These are phyloP conservation scores for Zymoseptoria crescenta DNA, from an alignment of 2,329 filamentous ascomycete genomes.

Conservation along the genomic window DNA sequence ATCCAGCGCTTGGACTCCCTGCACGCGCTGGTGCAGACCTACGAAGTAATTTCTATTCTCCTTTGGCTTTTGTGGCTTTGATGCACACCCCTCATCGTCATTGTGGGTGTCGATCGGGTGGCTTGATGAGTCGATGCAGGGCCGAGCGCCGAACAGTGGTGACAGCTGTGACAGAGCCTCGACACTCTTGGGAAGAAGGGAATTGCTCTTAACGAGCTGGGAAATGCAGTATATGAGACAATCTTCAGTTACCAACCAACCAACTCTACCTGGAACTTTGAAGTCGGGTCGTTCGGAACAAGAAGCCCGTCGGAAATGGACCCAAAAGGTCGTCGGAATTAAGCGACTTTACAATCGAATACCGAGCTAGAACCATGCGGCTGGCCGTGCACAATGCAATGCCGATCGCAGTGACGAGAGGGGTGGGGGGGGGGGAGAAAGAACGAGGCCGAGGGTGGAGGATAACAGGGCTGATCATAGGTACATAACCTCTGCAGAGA, in stretches of 20 bases:
- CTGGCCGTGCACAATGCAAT: background rate
- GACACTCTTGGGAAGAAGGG: background rate
- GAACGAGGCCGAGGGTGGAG: background rate
- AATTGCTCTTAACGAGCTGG: too few species aligned
- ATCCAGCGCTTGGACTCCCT: background rate
- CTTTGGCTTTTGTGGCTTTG: background rate
- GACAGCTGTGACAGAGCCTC: background rate
- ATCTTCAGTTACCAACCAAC: too few species aligned
- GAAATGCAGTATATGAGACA: background rate
- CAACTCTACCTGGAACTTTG: background rate
- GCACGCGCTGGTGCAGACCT: background rate
- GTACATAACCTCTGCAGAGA: background rate
- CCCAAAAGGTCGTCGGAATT: background rate
- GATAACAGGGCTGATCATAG: background rate
- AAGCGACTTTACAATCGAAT: background rate
- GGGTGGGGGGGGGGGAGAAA: background rate
- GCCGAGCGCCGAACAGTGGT: background rate
- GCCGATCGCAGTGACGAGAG: background rate
- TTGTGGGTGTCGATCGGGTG: background rate
- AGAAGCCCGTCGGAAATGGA: background rate
- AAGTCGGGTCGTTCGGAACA: background rate
- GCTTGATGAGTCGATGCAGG: background rate
- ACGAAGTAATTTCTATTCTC: too few species aligned
- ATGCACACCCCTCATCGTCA: background rate
- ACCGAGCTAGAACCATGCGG: background rate